A percentile compares a stretch with the other conserved stretches of the same genome.
phyloP scores from a whole-genome alignment of 768 basidiomycete genomes.

The Pleurotus tuoliensis region DNA sequence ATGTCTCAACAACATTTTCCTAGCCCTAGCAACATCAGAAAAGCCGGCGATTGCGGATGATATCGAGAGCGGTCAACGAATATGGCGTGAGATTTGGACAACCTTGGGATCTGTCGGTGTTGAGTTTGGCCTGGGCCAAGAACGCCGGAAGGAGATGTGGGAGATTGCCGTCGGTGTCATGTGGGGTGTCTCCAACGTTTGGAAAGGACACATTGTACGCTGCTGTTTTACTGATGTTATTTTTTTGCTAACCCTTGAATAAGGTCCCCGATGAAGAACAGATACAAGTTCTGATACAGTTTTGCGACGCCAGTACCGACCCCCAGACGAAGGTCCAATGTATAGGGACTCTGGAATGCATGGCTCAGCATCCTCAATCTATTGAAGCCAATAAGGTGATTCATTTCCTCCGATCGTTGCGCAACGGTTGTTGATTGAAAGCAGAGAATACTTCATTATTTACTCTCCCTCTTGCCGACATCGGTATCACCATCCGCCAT shows the following conservation, averaged over 20 bases:
- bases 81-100: slow-evolving; percentile 69
- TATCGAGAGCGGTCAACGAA: slow-evolving; percentile 39
- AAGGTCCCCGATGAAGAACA: slow-evolving; percentile 61
- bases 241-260: neutral
- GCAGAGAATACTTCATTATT: slow-evolving; percentile 60
- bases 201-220: slow-evolving; percentile 46
- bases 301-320: slow-evolving; percentile 55
- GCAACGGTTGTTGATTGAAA: neutral
- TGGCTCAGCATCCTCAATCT: slow-evolving; percentile 66
- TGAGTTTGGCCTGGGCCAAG: slow-evolving; percentile 58
- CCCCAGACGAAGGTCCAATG: slow-evolving; percentile 64
- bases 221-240: slow-evolving; percentile 1
- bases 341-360: slow-evolving; percentile 80
- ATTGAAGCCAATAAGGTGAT: slow-evolving; percentile 62
- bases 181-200: slow-evolving; percentile 83
- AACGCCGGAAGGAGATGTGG: slow-evolving; percentile 73
- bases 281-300: slow-evolving; percentile 59
- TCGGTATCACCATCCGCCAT: slow-evolving; percentile 32
- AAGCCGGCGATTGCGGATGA: slow-evolving; percentile 40
- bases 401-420: neutral
- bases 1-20: slow-evolving; percentile 86
- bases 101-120: slow-evolving; percentile 58
- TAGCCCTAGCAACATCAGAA: slow-evolving; percentile 58
- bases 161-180: slow-evolving; percentile 76
- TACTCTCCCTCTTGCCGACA: slow-evolving; percentile 61